Percentiles rank a stretch among this genome's conserved stretches.
These are phyloP conservation scores for Calonectria ilicicola DNA, from an alignment of 2,329 filamentous ascomycete species.

Conservation along the genomic window DNA sequence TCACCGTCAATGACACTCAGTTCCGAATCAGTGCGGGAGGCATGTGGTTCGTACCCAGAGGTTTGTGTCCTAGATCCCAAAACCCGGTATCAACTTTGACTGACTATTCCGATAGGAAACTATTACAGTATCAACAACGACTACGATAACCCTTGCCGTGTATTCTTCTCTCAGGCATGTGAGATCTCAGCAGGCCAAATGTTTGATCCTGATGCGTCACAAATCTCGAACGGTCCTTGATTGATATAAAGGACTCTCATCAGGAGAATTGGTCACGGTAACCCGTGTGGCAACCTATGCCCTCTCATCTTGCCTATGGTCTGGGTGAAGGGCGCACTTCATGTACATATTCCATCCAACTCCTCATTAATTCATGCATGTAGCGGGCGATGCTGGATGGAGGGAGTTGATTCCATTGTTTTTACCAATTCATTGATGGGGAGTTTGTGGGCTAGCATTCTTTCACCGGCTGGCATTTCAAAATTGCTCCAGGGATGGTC, in stretches of 20 bases:
- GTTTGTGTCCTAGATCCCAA: constrained; percentile 57
- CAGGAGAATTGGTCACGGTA: neutral
- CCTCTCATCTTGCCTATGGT: neutral
- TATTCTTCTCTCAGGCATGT: constrained; percentile 95
- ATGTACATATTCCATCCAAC: constrained; percentile 18
- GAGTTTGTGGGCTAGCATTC: constrained; percentile 15
- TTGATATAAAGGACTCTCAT: neutral
- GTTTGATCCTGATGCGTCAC: constrained; percentile 38
- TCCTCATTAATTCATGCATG: neutral
- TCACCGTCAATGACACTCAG: constrained; percentile 78
- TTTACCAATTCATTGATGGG: constrained; percentile 4
- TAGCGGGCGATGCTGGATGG: constrained; percentile 12
- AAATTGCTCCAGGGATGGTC: constrained; percentile 3
- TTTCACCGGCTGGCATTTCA: neutral
- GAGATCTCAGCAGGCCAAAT: constrained; percentile 57
- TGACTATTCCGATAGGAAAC: constrained; percentile 73
- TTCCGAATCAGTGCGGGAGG: constrained; percentile 91
- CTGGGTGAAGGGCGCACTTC: neutral
- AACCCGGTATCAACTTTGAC: neutral
- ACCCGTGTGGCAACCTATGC: neutral
- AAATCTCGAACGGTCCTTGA: constrained; percentile 33
- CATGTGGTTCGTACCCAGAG: constrained; percentile 94
- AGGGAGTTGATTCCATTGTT: neutral
- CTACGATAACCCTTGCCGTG: constrained; percentile 75
- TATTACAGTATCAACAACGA: constrained; percentile 93